Percentiles rank a stretch among this genome's conserved stretches.
phyloP scores from a whole-genome alignment of 108 stramenopile genomes.

The Nitzschia sp. region DNA sequence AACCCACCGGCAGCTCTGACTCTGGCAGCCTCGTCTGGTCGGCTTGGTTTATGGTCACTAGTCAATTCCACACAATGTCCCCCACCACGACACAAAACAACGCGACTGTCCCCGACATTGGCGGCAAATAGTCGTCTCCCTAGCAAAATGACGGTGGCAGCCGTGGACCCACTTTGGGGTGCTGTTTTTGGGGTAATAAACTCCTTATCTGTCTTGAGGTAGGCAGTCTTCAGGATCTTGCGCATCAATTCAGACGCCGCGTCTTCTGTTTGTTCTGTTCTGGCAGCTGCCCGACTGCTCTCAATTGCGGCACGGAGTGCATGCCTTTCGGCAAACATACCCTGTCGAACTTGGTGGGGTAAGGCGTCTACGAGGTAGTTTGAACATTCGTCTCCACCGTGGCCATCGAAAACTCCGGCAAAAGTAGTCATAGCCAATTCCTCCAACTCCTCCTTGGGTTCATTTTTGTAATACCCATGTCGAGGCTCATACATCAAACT shows the following conservation, averaged over 20 bases:
- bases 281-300: slow-evolving; percentile 59
- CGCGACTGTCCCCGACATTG: slow-evolving; percentile 96
- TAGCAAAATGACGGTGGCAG: slow-evolving; percentile 87
- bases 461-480: slow-evolving; percentile 80
- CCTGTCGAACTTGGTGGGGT: slow-evolving; percentile 74
- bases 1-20: slow-evolving; percentile 94
- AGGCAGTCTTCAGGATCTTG: slow-evolving; percentile 83
- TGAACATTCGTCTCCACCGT: slow-evolving; percentile 93
- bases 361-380: slow-evolving; percentile 87
- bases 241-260: slow-evolving; percentile 87
- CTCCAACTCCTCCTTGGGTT: slow-evolving; percentile 74
- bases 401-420: slow-evolving; percentile 96
- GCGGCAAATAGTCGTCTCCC: slow-evolving; percentile 90
- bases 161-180: slow-evolving; percentile 93
- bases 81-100: slow-evolving; percentile 85
- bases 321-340: slow-evolving; percentile 77
- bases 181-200: slow-evolving; percentile 85
- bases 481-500: slow-evolving; percentile 77
- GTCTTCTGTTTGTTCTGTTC: slow-evolving; percentile 79
- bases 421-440: slow-evolving; percentile 88
- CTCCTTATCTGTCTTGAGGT: slow-evolving; percentile 89
- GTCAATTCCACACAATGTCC: slow-evolving; percentile 90
- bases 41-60: slow-evolving; percentile 94
- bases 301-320: slow-evolving; percentile 74
- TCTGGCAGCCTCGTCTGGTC: slow-evolving; percentile 93